Conservation (phyloP, 192 early-diverging fungal genomes). For the Podochytrium sp. region DNA sequence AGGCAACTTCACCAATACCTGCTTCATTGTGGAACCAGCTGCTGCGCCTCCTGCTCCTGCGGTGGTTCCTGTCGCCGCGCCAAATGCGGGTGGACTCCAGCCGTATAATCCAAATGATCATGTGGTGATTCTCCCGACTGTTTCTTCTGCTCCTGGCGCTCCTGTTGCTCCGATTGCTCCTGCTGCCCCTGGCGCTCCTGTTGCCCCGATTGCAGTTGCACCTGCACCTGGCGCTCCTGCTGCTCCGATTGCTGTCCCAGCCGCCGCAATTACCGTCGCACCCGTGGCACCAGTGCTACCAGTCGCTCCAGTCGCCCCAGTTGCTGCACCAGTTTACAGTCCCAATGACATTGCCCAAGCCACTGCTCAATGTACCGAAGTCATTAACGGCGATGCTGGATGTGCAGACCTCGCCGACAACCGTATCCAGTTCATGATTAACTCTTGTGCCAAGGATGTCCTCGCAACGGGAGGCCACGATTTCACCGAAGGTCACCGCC, state of each 20-base stretch:
- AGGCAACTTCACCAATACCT: too few relatives aligned
- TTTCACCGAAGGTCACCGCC: not conserved
- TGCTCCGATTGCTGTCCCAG: not conserved
- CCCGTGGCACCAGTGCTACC: not conserved
- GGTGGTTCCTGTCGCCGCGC: not conserved
- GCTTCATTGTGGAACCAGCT: too few relatives aligned
- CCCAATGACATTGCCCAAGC: not conserved
- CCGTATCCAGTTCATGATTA: not conserved
- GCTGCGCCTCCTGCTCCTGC: not conserved
- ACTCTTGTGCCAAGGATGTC: not conserved
- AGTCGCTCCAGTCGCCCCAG: not conserved
- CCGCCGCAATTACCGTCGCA: not conserved
- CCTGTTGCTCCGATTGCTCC: not conserved
- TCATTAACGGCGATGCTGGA: not conserved
- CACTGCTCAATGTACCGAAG: not conserved
- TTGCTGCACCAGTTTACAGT: constrained; percentile 10
- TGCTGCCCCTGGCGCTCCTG: not conserved
- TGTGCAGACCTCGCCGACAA: not conserved
- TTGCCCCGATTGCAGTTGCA: not conserved
- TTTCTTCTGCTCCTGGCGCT: not conserved
- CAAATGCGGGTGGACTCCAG: not conserved
- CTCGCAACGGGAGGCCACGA: not conserved
- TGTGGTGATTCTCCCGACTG: not conserved
- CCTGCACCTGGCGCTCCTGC: not conserved
- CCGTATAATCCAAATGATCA: not conserved